These are phyloP conservation scores for Oenanthe javanica DNA, from an alignment of 140 eudicot species.

Conservation along the genomic window DNA sequence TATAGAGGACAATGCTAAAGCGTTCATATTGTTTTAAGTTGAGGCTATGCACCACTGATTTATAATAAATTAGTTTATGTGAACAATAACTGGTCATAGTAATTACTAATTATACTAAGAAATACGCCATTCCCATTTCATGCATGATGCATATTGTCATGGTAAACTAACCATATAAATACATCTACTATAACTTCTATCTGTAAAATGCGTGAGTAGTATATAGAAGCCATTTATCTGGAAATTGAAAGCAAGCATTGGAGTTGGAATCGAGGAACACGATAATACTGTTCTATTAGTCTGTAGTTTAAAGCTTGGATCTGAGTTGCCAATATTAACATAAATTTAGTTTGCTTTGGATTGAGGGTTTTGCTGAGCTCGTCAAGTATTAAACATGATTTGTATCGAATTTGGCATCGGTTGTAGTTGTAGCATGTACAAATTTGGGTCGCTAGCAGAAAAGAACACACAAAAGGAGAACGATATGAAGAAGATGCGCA, in stretches of 20 bases:
- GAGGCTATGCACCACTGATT: not conserved
- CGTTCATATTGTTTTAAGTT: not conserved
- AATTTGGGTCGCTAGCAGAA: no score
- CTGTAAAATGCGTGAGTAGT: not conserved
- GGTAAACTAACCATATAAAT: not conserved
- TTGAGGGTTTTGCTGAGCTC: not conserved
- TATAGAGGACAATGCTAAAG: no score
- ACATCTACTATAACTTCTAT: no score
- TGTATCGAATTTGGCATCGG: not conserved
- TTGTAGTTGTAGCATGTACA: no score
- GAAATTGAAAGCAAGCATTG: not conserved
- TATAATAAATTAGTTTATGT: not conserved
- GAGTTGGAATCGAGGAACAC: not conserved
- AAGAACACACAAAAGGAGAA: no score
- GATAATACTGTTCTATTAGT: not conserved
- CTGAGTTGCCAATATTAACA: not conserved
- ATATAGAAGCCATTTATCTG: not conserved
- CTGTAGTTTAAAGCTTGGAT: not conserved
- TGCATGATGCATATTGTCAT: not conserved
- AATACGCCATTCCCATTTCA: not conserved
- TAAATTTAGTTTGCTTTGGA: not conserved
- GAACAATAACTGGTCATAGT: not conserved
- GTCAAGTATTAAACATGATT: not conserved
- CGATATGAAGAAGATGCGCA: no score
- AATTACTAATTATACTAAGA: not conserved